Evolutionary conservation across 2,329 filamentous ascomycete species (phyloP).

Genomic region (Neonectria sp.): DNA sequence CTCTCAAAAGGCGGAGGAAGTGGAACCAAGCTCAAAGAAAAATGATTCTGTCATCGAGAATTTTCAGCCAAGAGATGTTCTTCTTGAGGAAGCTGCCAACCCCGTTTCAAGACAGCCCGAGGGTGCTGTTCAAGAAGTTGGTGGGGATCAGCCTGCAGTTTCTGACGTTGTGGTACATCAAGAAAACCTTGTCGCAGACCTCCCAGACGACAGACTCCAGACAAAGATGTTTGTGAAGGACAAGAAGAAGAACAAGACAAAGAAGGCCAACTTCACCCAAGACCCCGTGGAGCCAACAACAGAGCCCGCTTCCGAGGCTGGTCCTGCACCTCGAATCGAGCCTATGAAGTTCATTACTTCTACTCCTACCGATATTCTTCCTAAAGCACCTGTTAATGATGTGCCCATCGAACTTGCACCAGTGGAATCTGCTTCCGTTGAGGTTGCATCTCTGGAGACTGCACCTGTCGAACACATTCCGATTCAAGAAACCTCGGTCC

Average conservation of each 20-base stretch:
- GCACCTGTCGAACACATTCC: not conserved
- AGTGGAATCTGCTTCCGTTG: not conserved
- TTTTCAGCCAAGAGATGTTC: not conserved
- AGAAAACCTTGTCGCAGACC: not conserved
- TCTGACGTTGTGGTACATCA: not conserved
- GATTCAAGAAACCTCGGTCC: not conserved
- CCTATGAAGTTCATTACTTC: conserved; percentile 6
- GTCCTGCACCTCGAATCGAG: conserved; percentile 1
- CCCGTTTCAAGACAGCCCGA: not conserved
- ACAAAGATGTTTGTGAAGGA: conserved; percentile 48
- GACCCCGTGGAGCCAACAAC: not conserved
- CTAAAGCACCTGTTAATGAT: not conserved
- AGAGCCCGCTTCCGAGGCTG: conserved; percentile 6
- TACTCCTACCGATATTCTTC: conserved; percentile 3
- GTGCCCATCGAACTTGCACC: not conserved
- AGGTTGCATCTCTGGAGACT: not conserved
- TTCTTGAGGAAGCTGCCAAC: not conserved
- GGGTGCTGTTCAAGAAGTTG: not conserved
- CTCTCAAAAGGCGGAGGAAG: not conserved
- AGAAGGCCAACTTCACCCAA: conserved; percentile 14
- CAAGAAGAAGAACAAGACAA: conserved; percentile 40
- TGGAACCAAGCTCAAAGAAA: not conserved
- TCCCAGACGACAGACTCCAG: conserved; percentile 8
- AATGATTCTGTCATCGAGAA: not conserved
- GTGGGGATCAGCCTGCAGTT: not conserved